phyloP scores from a whole-genome alignment of 2,329 filamentous ascomycete genomes.

The Trichoderma pleuroti region DNA sequence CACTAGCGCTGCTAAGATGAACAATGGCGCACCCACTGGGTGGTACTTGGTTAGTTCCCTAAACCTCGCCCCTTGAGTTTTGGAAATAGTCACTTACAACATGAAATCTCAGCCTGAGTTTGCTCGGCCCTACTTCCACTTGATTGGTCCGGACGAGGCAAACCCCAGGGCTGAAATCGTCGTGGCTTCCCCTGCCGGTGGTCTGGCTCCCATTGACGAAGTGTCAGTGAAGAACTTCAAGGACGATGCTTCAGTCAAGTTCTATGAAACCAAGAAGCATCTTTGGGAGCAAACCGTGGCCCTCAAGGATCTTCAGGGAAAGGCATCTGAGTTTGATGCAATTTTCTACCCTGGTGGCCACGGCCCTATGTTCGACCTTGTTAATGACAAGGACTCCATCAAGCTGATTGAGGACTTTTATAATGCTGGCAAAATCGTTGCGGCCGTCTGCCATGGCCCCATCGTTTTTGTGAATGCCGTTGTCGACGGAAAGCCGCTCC shows the following conservation, averaged over 20 bases:
- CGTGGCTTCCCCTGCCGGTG: conserved; percentile 60
- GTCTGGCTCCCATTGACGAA: conserved; percentile 59
- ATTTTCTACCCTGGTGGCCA: neutral
- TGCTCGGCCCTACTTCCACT: conserved; percentile 8
- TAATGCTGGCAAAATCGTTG: neutral
- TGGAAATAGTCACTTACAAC: neutral
- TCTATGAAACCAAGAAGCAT: conserved; percentile 50
- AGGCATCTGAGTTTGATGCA: neutral
- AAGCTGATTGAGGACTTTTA: neutral
- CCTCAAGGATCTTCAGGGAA: neutral
- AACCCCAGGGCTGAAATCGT: conserved; percentile 50
- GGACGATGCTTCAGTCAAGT: conserved; percentile 50
- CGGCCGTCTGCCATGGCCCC: neutral
- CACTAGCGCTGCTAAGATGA: conserved; percentile 56
- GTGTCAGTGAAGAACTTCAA: conserved; percentile 53
- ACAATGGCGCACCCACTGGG: conserved; percentile 53
- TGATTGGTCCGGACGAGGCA: conserved; percentile 42
- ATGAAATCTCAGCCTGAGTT: neutral
- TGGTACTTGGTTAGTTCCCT: conserved; percentile 60
- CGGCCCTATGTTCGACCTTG: neutral
- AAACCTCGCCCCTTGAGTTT: conserved; percentile 31
- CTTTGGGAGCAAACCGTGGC: neutral
- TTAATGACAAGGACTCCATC: neutral
- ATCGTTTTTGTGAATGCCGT: neutral
- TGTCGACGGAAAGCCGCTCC: neutral